Evolutionary conservation across 1,139 yeast species (phyloP), one percentile per base, ranked within the genome.

Genomic region (Diutina mesorugosa): DNA sequence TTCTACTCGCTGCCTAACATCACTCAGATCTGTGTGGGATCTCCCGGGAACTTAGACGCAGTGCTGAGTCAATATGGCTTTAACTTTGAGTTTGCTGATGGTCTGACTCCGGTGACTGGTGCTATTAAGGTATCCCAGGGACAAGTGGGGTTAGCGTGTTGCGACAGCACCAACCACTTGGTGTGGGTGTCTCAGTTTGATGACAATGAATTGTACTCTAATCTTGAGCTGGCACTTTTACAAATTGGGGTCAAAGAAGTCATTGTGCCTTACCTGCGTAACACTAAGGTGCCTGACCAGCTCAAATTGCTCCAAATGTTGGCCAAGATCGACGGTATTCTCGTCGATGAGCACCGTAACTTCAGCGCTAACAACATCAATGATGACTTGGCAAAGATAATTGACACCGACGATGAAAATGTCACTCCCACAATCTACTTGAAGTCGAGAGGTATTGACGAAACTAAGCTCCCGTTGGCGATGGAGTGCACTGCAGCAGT

Each of bases 211-310:
- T 75, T 90, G 12, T 90, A 80, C 64, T 85, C 96, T 2, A 91
- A 91, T 65, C 71, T 91, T 60, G 98, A 93, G 66, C 85, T 95
- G 58, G 76, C 90, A 56, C 69, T 91, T 58, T 86, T 93, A 61
- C 99, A 93, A 67, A 72, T 90, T 47, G 97, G 96, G 28, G 89
- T 90, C 5, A 88, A 87, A 64, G 99, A 93, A 65, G 85, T 90
- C 54, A 69, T 93, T 9, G 66, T 90, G 7, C 86, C 86, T 4
- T 72, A 78, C 30, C 45, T 32, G 28, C 53, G 53, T 4, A 12
- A 26, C 12, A 50, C 53, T 18, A 50, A 30, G 29, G 53, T 50
- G 29, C 53, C 53, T 12, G 53, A 50, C 6, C 53, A 50, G 38
- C 77, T 76, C 56, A 86, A 80, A 66, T 76, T 86, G 56, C 72